These are phyloP conservation scores for Decorospora gaudefroyi DNA, from an alignment of 2,329 filamentous ascomycete genomes.

Conservation along the genomic window DNA sequence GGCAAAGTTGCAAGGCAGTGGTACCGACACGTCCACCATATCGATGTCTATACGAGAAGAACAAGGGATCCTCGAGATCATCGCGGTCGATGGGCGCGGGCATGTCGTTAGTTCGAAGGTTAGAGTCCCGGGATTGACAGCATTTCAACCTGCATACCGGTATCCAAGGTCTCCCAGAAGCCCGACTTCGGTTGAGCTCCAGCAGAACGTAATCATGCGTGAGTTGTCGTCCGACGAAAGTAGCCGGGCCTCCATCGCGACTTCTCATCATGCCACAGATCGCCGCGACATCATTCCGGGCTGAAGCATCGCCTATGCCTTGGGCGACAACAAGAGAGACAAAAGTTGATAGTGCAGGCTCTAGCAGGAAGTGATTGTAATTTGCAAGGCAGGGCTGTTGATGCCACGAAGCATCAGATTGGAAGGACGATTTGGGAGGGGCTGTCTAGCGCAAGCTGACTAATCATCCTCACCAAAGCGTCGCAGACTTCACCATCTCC, in stretches of 20 bases:
- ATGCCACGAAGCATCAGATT: no score
- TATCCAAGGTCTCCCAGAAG: neutral
- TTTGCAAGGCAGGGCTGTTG: no score
- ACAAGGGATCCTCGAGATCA: conserved; percentile 19
- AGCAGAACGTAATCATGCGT: neutral
- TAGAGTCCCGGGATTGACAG: conserved; percentile 19
- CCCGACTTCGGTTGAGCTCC: conserved; percentile 4
- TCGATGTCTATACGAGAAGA: conserved; percentile 23
- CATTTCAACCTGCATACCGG: neutral
- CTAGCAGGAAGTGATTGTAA: no score
- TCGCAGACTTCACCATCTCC: no score
- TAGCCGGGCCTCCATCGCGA: neutral
- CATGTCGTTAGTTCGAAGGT: conserved; percentile 18
- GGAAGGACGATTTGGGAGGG: no score
- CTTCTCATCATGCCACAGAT: neutral
- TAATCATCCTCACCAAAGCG: no score
- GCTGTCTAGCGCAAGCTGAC: no score
- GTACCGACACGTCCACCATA: conserved; percentile 12
- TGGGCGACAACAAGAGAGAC: no score
- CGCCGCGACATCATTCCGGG: conserved; percentile 8
- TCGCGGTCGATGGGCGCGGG: conserved; percentile 24
- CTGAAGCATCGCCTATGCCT: no score
- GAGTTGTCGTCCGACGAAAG: conserved; percentile 11
- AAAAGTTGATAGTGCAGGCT: no score
- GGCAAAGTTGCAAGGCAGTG: conserved; percentile 10